A percentile compares a stretch with the other conserved stretches of the same genome.
These are phyloP conservation scores for Sugiyamaella marilandica DNA, from an alignment of 805 yeast species.

Conservation along the genomic window DNA sequence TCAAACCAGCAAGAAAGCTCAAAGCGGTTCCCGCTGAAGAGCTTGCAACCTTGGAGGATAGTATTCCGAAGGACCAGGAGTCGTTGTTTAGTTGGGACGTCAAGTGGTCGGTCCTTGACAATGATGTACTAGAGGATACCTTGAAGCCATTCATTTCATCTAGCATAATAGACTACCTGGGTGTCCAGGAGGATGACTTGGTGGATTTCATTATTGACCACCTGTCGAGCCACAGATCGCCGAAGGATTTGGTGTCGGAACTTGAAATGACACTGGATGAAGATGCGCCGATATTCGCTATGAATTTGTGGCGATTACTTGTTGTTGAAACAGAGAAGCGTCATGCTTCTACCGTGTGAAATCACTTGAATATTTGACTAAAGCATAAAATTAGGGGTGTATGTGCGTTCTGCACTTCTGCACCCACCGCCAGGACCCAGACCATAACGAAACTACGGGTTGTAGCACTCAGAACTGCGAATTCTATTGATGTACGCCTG, in stretches of 20 bases:
- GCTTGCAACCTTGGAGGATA: conserved; percentile 6
- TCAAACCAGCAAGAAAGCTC: neutral
- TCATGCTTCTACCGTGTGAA: neutral
- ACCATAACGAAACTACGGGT: no score
- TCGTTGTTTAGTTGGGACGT: conserved; percentile 21
- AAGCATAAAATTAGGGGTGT: neutral
- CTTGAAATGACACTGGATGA: conserved; percentile 39
- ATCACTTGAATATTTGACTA: neutral
- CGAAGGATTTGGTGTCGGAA: conserved; percentile 26
- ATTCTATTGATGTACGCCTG: no score
- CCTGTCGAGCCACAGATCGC: conserved; percentile 22
- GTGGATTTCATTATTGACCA: conserved; percentile 29
- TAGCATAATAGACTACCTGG: conserved; percentile 29
- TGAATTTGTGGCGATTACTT: conserved; percentile 26
- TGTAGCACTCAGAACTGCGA: no score
- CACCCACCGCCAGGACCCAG: no score
- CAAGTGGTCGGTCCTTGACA: conserved; percentile 25
- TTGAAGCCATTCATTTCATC: conserved; percentile 22
- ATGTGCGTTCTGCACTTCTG: neutral
- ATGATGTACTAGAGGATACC: conserved; percentile 16
- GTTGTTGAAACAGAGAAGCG: conserved; percentile 22
- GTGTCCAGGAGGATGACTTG: conserved; percentile 32
- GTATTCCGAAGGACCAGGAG: conserved; percentile 20
- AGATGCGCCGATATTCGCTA: conserved; percentile 34
- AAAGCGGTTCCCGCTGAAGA: conserved; percentile 1